phyloP scores from a whole-genome alignment of 164 flowering plant genomes.

The Aristolochia californica region DNA sequence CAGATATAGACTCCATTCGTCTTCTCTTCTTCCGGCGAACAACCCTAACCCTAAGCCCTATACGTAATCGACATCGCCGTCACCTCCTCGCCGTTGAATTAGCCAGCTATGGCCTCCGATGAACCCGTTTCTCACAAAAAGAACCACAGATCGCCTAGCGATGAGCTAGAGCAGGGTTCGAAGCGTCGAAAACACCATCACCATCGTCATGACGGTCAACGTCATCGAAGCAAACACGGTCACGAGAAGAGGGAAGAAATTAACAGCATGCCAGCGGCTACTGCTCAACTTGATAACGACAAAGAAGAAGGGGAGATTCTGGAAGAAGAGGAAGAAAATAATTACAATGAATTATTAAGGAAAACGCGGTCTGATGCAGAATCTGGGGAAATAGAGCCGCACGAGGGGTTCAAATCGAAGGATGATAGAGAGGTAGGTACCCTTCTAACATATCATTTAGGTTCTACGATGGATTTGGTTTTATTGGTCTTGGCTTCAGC shows the following conservation, averaged over 20 bases:
- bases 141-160: slow-evolving; percentile 25
- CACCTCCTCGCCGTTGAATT: neutral
- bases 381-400: slow-evolving; percentile 34
- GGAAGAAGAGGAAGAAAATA: slow-evolving; percentile 49
- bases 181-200: slow-evolving; percentile 81
- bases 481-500: neutral
- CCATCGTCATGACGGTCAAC: slow-evolving; percentile 28
- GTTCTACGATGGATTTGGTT: slow-evolving; percentile 1
- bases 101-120: slow-evolving; percentile 42
- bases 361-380: slow-evolving; percentile 32
- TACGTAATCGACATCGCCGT: neutral
- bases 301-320: slow-evolving; percentile 97
- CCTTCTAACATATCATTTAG: neutral
- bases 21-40: too few species aligned
- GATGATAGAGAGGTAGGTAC: slow-evolving; percentile 32
- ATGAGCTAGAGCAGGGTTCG: slow-evolving; percentile 42
- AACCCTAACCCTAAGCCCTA: slow-evolving; percentile 5
- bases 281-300: slow-evolving; percentile 29
- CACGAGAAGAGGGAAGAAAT: slow-evolving; percentile 14
- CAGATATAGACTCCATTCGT: too few species aligned
- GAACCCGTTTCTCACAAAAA: slow-evolving; percentile 14
- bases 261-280: slow-evolving; percentile 8
- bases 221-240: slow-evolving; percentile 44
- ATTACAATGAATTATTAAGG: slow-evolving; percentile 6
- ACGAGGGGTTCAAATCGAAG: slow-evolving; percentile 2